Evolutionary conservation across 2,329 filamentous ascomycete species (phyloP), one percentile per base, ranked within the genome.

Genomic region (Alternaria metachromatica): DNA sequence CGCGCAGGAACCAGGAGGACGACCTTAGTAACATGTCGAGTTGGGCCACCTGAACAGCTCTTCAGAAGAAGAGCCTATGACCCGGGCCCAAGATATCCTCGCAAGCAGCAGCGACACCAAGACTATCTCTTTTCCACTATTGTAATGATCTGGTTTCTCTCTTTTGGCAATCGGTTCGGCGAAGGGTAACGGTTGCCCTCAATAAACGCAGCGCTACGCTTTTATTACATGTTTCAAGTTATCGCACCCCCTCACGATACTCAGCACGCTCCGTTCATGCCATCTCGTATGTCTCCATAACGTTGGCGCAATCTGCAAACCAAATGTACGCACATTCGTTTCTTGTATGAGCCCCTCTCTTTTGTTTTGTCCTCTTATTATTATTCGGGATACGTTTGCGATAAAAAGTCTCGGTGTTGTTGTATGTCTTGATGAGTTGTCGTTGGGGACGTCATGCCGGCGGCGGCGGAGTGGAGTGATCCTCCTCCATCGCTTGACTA

Each of bases 381-480:
- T 53, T 33, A 25, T 61, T 61, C 4, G 43, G 28, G 5, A 61
- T 55, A 56, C 58, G 51, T 60, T 61, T 33, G 58, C 45, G 44
- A 33, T 18, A 4, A 5, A 2, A 7, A 18, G 21, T 43, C 20
- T 37, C 56, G 44, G 44, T 61, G 20, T 23, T 6, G 25, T 41
- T 25, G 51, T 6, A 48, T 55, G 30, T 49, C 1, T 30, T 20
- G 15, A n/a, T 18, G 18, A 6, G 33, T n/a, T 30, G 58, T 56
- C 15, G 51, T 37, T 45, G 23, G 23, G 23, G 23, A 23, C 25
- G 25, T 28, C 20, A n/a, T 28, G 25, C 15, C n/a, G 26, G 28
- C n/a, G 20, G 23, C 23, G 23, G 23, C 23, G 23, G 23, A 23
- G 23, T 23, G 23, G 23, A 23, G 23, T 23, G 23, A 23, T 23